phyloP scores from a whole-genome alignment of 768 basidiomycete species.

The Asterophora parasitica region DNA sequence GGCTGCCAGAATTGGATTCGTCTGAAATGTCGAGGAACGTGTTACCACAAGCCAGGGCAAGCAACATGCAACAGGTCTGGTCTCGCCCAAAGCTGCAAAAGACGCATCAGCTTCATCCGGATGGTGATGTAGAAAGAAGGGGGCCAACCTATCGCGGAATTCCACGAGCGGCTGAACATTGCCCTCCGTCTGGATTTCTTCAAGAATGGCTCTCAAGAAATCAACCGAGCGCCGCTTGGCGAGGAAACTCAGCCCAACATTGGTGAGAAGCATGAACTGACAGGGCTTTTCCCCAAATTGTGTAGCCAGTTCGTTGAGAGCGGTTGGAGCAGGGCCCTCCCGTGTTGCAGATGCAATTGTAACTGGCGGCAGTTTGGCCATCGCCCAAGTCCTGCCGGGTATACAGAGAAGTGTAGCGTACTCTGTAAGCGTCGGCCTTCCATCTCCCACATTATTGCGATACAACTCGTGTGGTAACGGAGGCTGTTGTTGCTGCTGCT shows the following conservation, averaged over 20 bases:
- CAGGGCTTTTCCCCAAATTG: constrained; percentile 72
- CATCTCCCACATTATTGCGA: constrained; percentile 28
- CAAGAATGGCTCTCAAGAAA: constrained; percentile 75
- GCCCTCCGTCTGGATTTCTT: constrained; percentile 73
- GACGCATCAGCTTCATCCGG: constrained; percentile 3
- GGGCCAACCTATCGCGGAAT: constrained; percentile 69
- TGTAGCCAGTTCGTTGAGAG: constrained; percentile 75
- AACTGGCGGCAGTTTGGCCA: constrained; percentile 50
- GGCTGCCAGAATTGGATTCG: constrained; percentile 32
- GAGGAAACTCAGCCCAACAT: constrained; percentile 78
- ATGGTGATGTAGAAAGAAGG: background rate
- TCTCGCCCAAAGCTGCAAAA: constrained; percentile 77
- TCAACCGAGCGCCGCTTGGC: constrained; percentile 82
- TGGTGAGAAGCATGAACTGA: constrained; percentile 86
- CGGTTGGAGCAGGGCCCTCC: constrained; percentile 43
- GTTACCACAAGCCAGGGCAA: constrained; percentile 82
- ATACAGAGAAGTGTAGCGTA: constrained; percentile 74
- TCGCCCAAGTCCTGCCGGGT: constrained; percentile 81
- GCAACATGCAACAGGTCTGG: constrained; percentile 88
- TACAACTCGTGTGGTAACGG: constrained; percentile 30
- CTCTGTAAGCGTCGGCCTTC: constrained; percentile 66
- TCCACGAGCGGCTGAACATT: constrained; percentile 76
- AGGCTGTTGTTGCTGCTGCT: constrained; percentile 28
- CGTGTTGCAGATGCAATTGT: constrained; percentile 26
- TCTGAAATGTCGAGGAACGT: constrained; percentile 66